These are phyloP conservation scores for Dendrothele bispora DNA, from an alignment of 768 basidiomycete genomes.

Conservation along the genomic window DNA sequence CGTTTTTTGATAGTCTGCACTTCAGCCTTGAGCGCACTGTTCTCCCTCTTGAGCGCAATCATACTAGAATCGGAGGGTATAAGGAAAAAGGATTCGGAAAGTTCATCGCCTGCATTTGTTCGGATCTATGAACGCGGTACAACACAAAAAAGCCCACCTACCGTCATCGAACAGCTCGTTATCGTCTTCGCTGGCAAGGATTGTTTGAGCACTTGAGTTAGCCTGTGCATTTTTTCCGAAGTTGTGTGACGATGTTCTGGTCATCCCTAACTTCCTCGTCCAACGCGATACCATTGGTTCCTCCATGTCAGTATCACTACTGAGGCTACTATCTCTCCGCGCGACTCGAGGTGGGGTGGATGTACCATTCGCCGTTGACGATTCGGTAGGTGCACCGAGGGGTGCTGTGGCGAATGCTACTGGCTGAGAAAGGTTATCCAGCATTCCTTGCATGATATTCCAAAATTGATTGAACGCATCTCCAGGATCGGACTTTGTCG, in stretches of 20 bases:
- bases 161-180: slow-evolving; percentile 69
- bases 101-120: slow-evolving; percentile 50
- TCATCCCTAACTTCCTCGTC: slow-evolving; percentile 50
- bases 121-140: too few species aligned
- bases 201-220: slow-evolving; percentile 12
- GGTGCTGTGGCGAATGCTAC: slow-evolving; percentile 85
- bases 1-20: slow-evolving; percentile 56
- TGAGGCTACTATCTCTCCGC: slow-evolving; percentile 51
- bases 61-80: slow-evolving; percentile 61
- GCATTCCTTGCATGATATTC: slow-evolving; percentile 84
- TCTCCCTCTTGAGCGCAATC: slow-evolving; percentile 62
- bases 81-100: slow-evolving; percentile 80
- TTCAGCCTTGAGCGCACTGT: slow-evolving; percentile 60
- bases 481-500: slow-evolving; percentile 67
- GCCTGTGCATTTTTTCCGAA: slow-evolving; percentile 12
- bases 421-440: slow-evolving; percentile 83
- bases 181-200: slow-evolving; percentile 52
- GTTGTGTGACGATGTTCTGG: slow-evolving; percentile 25
- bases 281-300: slow-evolving; percentile 61
- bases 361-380: slow-evolving; percentile 16
- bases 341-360: slow-evolving; percentile 20
- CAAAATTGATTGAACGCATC: slow-evolving; percentile 90
- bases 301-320: slow-evolving; percentile 70
- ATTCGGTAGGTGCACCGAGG: slow-evolving; percentile 45
- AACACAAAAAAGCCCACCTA: too few species aligned